These are phyloP conservation scores for Pleurozium schreberi DNA, from an alignment of 225 moss, liverwort and hornwort species.

Conservation along the genomic window DNA sequence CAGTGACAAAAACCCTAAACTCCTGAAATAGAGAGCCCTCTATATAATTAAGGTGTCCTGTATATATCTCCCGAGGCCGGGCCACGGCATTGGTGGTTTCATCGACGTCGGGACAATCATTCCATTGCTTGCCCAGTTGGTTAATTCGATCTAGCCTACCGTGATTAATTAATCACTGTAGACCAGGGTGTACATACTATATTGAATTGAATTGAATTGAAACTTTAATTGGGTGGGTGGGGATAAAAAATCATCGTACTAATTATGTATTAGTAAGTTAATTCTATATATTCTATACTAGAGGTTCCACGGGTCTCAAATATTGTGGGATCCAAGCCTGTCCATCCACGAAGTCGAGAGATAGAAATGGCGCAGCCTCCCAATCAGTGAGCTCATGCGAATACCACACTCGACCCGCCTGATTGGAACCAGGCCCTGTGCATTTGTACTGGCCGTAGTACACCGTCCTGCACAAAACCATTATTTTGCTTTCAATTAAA, in stretches of 20 bases:
- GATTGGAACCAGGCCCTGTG: constrained; percentile 28
- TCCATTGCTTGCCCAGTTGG: neutral
- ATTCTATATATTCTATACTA: neutral
- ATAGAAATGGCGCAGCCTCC: constrained; percentile 22
- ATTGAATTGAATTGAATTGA: neutral
- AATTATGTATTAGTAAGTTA: too few species aligned
- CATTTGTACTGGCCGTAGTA: constrained; percentile 46
- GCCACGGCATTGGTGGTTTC: neutral
- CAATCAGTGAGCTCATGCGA: constrained; percentile 24
- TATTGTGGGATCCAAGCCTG: constrained; percentile 25
- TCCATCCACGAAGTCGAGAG: constrained; percentile 25
- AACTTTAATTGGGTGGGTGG: too few species aligned
- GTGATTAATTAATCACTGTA: neutral
- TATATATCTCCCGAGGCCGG: neutral
- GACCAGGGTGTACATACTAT: neutral
- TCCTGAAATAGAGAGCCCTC: neutral
- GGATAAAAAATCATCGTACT: too few species aligned
- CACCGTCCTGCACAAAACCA: constrained; percentile 28
- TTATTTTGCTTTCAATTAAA: neutral
- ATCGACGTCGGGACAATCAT: neutral
- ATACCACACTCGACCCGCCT: constrained; percentile 11
- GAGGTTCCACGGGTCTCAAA: neutral
- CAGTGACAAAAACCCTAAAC: neutral
- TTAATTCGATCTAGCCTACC: neutral
- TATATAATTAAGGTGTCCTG: neutral